Percentiles rank a stretch among this genome's conserved stretches.
phyloP scores from a whole-genome alignment of 306 rosid genomes.

The Quillaja saponaria region DNA sequence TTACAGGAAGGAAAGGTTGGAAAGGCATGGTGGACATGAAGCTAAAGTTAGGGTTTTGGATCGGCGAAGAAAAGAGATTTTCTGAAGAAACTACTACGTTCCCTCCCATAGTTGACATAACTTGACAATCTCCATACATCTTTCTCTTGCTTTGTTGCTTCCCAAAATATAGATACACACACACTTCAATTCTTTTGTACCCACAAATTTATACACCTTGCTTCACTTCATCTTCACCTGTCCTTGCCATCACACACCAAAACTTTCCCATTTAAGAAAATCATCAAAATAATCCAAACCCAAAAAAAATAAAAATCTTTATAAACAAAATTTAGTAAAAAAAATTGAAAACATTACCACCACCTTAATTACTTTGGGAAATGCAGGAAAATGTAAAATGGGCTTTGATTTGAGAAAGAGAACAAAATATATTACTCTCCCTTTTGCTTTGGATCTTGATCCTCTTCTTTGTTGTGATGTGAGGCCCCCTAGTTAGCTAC shows the following conservation, averaged over 20 bases:
- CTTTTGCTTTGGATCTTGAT: slow-evolving; percentile 20
- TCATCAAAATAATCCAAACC: slow-evolving; percentile 6
- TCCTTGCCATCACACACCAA: slow-evolving; percentile 2
- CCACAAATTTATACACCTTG: neutral
- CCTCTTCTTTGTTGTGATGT: neutral
- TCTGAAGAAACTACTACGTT: slow-evolving; percentile 75
- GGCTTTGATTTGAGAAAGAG: too few species aligned
- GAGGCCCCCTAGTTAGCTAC: neutral
- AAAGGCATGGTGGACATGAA: slow-evolving; percentile 74
- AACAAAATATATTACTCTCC: too few species aligned
- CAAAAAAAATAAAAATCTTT: slow-evolving; percentile 22
- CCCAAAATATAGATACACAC: slow-evolving; percentile 18
- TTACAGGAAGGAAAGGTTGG: slow-evolving; percentile 58
- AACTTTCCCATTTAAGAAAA: slow-evolving; percentile 14
- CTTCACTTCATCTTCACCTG: slow-evolving; percentile 39
- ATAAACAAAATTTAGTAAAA: neutral
- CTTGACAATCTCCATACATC: slow-evolving; percentile 98
- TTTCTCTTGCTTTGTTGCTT: slow-evolving; percentile 15
- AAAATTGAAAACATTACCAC: neutral
- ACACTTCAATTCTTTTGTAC: neutral
- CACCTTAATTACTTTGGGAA: neutral
- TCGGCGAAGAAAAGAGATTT: slow-evolving; percentile 65
- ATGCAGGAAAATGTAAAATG: too few species aligned
- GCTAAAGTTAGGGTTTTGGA: slow-evolving; percentile 86
- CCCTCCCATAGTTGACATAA: slow-evolving; percentile 79